Percentiles rank a stretch among this genome's conserved stretches.
Conservation (phyloP, 306 rosid genomes). For the Medicago truncatula region MtrunA17r5.0-ANR NC_053047.1:8678501-8679000, state of each 20-base stretch:
- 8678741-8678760: conserved; percentile 77
- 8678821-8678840: conserved; percentile 68
- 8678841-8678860: conserved; percentile 52
- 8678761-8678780: conserved; percentile 63
- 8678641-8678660: background rate
- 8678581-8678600: background rate
- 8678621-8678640: background rate
- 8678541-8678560: too few species aligned
- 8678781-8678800: conserved; percentile 69
- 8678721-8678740: conserved; percentile 63
- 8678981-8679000: conserved; percentile 54
- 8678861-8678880: conserved; percentile 52
- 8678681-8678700: background rate
- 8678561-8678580: background rate
- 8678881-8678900: conserved; percentile 1
- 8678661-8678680: background rate
- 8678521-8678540: too few species aligned
- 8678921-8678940: conserved; percentile 10
- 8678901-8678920: background rate
- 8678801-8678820: conserved; percentile 74
- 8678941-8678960: background rate
- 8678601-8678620: background rate
- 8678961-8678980: conserved; percentile 52
- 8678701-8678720: conserved; percentile 21
- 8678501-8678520: background rate